Base-by-base conservation (phyloP, 2,329 filamentous ascomycete species). In the Aspergillus candidus region DNA sequence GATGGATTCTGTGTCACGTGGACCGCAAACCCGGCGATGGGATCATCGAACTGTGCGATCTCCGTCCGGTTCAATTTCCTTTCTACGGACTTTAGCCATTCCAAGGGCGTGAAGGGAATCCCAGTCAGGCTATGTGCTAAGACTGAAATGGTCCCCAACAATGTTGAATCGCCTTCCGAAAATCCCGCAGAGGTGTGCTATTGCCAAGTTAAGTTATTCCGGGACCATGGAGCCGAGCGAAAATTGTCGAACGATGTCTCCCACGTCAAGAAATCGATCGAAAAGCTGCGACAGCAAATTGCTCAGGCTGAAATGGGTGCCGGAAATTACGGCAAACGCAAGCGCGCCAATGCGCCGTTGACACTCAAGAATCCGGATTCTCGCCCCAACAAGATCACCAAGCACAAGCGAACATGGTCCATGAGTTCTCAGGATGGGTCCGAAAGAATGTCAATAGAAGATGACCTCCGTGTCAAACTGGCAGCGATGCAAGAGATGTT, bases 21-120 rank as follows among this genome's bases (percentile, higher is more conserved):
- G 91, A 86, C 83, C 0, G 84, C 88, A 0, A 84, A 82, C 4
- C 67, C 78, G 32, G 46, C 59, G 34, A 83, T 82, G 38, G 82
- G 83, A 0, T 68, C 10, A 60, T 78, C 84, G 3, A 89, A 96
- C 57, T 93, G 89, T 64, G 86, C 82, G 38, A 81, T 98, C 44
- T 86, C 89, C 7, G 88, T 97, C 11, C 86, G 93, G 36, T 98
- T 97, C 75, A 98, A 98, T 70, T 98, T 98, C 62, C 75, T 98
- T 0, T 98, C 93, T 0, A 98, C 93, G 7, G 93, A 98, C 63
- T 98, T 97, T 63, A 97, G 91, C 65, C 93, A 97, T 62, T 97
- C 93, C 8, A 98, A 98, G 62, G 93, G 93, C 36, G 93, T 98
- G 38, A 98, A 97, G 68, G 93, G 93, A 31, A 96, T 97, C 52